Conservation (phyloP, 2,329 filamentous ascomycete genomes). For the Penicillium crustosum region DNA sequence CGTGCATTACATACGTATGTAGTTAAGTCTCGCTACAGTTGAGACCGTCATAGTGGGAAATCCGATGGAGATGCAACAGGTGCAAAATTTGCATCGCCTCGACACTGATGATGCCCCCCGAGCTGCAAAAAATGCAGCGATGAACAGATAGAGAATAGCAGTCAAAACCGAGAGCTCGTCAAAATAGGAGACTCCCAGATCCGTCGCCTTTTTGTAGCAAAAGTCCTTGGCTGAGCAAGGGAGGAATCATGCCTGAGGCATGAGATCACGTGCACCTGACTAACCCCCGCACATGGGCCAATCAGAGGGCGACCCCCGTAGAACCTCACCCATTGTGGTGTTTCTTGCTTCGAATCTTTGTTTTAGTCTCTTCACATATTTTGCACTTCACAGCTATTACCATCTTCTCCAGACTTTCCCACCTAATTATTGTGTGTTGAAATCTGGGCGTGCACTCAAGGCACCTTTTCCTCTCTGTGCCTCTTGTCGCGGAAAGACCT, state of each 20-base stretch:
- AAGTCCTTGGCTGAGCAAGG: conserved; percentile 1
- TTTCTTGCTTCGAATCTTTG: conserved; percentile 19
- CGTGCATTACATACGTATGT: background rate
- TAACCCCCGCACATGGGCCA: conserved; percentile 12
- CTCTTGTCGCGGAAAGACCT: conserved; percentile 30
- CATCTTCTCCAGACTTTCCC: conserved; percentile 6
- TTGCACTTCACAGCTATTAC: conserved; percentile 11
- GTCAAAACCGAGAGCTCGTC: no score
- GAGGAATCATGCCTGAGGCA: conserved; percentile 12
- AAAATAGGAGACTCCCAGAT: background rate
- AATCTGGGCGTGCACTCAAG: conserved; percentile 27
- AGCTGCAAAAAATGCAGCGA: background rate
- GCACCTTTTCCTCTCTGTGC: conserved; percentile 33
- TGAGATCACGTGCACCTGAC: conserved; percentile 13
- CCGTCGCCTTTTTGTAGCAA: background rate
- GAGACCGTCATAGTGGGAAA: background rate
- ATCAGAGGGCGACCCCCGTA: conserved; percentile 19
- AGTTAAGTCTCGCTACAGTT: background rate
- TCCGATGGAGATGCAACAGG: background rate
- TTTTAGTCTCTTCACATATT: conserved; percentile 25
- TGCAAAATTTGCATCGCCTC: background rate
- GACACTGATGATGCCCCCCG: background rate
- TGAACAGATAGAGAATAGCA: background rate
- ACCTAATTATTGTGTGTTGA: conserved; percentile 12
- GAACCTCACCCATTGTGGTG: conserved; percentile 21